These are phyloP conservation scores for Bretziella fagacearum DNA, from an alignment of 2,329 filamentous ascomycete genomes.

Conservation along the genomic window DNA sequence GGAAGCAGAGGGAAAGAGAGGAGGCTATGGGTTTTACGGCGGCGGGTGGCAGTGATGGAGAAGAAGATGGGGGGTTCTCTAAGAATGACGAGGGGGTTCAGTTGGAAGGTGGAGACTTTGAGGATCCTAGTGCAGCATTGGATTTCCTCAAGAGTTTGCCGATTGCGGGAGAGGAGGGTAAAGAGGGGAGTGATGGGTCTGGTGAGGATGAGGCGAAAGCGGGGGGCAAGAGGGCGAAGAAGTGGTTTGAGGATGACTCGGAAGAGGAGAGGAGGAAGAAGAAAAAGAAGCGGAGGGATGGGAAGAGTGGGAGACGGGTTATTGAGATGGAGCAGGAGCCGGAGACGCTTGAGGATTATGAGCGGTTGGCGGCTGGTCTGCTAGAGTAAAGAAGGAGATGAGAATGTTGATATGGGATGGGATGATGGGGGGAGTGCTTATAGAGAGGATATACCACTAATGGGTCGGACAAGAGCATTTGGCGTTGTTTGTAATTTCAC, in stretches of 20 bases:
- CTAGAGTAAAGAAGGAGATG: constrained; percentile 29
- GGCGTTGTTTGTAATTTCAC: not conserved
- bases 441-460: not conserved
- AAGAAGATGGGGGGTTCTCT: constrained; percentile 2
- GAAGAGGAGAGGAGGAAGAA: constrained; percentile 18
- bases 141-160: constrained; percentile 42
- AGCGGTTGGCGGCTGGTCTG: constrained; percentile 57
- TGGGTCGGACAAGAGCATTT: not conserved
- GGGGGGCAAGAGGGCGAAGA: constrained; percentile 51
- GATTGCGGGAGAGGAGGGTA: constrained; percentile 23
- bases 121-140: constrained; percentile 35
- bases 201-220: constrained; percentile 13
- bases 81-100: constrained; percentile 14
- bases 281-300: constrained; percentile 26
- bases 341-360: constrained; percentile 63
- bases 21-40: constrained; percentile 21
- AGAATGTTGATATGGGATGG: not conserved
- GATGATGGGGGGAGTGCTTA: not conserved
- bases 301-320: constrained; percentile 34
- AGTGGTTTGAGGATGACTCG: constrained; percentile 54
- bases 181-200: constrained; percentile 18
- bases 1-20: constrained; percentile 45
- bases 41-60: constrained; percentile 17
- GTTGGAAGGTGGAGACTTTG: constrained; percentile 25
- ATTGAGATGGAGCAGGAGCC: constrained; percentile 50